These are phyloP conservation scores for Epichloe hybrida DNA, from an alignment of 2,329 filamentous ascomycete genomes.

Conservation along the genomic window DNA sequence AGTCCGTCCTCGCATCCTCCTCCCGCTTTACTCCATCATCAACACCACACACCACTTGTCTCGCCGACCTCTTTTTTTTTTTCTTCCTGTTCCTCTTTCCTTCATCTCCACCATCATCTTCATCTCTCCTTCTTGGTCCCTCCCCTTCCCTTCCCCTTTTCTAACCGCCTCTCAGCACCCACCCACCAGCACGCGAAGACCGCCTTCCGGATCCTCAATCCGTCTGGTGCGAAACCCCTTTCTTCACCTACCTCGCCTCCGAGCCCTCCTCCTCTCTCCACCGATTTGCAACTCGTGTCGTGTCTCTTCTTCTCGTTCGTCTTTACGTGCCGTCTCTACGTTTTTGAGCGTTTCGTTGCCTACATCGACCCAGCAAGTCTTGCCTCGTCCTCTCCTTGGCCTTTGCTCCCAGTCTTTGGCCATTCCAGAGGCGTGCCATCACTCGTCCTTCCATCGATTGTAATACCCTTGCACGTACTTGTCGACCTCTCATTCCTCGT, in stretches of 20 bases:
- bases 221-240: slow-evolving; percentile 16
- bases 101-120: slow-evolving; percentile 14
- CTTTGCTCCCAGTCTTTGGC: slow-evolving; percentile 7
- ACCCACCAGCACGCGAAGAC: slow-evolving; percentile 10
- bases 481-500: background rate
- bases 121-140: slow-evolving; percentile 13
- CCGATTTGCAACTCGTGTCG: slow-evolving; percentile 5
- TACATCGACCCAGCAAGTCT: slow-evolving; percentile 12
- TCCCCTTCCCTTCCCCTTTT: slow-evolving; percentile 13
- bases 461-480: slow-evolving; percentile 13
- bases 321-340: slow-evolving; percentile 6
- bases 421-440: slow-evolving; percentile 13
- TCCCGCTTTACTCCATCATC: slow-evolving; percentile 7
- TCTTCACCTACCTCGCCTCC: slow-evolving; percentile 16
- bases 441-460: slow-evolving; percentile 11
- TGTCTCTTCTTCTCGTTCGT: slow-evolving; percentile 10
- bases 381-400: slow-evolving; percentile 9
- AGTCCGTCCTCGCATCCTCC: slow-evolving; percentile 6
- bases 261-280: slow-evolving; percentile 6
- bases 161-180: slow-evolving; percentile 13
- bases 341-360: slow-evolving; percentile 14
- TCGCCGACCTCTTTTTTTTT: slow-evolving; percentile 8
- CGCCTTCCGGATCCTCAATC: slow-evolving; percentile 7
- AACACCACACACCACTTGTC: slow-evolving; percentile 4
- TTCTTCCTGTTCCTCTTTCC: slow-evolving; percentile 12